Base-by-base conservation (phyloP, 2,329 filamentous ascomycete species). In the Beauveria medogensis region DNA sequence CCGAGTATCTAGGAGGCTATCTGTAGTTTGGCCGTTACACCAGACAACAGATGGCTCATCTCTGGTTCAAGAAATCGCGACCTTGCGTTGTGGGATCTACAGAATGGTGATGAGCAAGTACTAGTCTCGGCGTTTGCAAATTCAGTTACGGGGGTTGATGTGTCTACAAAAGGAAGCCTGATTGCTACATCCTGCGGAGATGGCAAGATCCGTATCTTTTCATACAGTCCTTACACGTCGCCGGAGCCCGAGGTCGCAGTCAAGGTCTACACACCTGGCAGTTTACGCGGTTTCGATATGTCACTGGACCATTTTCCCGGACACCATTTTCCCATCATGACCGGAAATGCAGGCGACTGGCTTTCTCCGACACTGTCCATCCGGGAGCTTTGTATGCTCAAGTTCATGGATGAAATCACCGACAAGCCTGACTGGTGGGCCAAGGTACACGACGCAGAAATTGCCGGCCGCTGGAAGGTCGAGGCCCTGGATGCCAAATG, bases 361-460 rank as follows among this genome's bases (percentile, higher is more conserved):
- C 30, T 34, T 34, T 34, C 30, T 34, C 12, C 30, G 30, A 34
- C 30, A 34, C 30, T 34, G 30, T 34, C 30, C 14, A 62, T 71
- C 10, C 72, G 72, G 18, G 73, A 76, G 64, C 62, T 72, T 4
- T 68, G 67, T 34, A 75, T 76, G 71, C 67, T 74, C 26, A 61
- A 65, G 3, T 52, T 74, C 26, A 71, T 76, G 65, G 69, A 73
- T 51, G 48, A 60, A 5, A 65, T 77, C 26, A 74, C 73, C 1
- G 73, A 77, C 64, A 76, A 76, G 63, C 65, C 67, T 0, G 65
- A 69, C 40, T 77, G 74, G 74, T 64, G 74, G 41, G 61, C 47
- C 24, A 72, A 72, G 51, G 66, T 69, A 6, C 63, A 62, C 30
- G 58, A 72, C 24, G 48, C 64, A 2, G 60, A 61, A 1, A 70